Evolutionary conservation across 2,329 filamentous ascomycete genomes (phyloP), one percentile per base, ranked within the genome.

Genomic region (Cryphonectria parasitica): DNA sequence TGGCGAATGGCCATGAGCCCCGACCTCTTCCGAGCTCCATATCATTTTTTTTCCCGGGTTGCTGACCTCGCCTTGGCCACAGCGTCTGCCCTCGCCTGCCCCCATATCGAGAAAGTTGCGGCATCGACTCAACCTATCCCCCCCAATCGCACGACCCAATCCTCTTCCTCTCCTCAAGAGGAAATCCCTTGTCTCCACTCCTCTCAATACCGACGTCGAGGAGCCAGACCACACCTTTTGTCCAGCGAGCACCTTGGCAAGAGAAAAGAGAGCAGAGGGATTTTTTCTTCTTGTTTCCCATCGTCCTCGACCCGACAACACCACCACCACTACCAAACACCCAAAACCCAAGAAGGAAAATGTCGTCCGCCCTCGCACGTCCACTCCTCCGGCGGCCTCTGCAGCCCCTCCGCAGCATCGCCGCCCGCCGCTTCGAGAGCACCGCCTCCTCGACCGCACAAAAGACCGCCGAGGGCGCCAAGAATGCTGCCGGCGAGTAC

Each of bases 341-440:
- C 39, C 52, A 19, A 11, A 8, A 41, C 3, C 3, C 3, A 34
- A 34, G 34, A 34, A 34, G 34, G 36, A 71, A 41, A 15, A 73
- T 73, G 72, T 73, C 72, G 36, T 63, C 70, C 49, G 72, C 66
- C 56, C 67, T 69, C 72, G 69, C 72, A 65, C 72, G 72, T 62
- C 72, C 72, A 39, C 69, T 73, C 64, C 64, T 73, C 70, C 71
- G 70, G 67, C 72, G 68, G 58, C 67, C 66, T 64, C 56, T 62
- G 69, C 64, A 45, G 63, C 34, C 58, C 52, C 65, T 69, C 34
- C 56, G 64, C 39, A 54, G 49, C 63, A n/a, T 81, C 76, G 79
- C 82, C 74, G 81, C 83, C 79, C 86, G 86, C 77, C 87, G 89
- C 78, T 88, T 88, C 84, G 86, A 91, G 83, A 90, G 88, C 75